These are phyloP conservation scores for Podospora pseudoanserina DNA, from an alignment of 495 filamentous ascomycete species.

Conservation along the genomic window DNA sequence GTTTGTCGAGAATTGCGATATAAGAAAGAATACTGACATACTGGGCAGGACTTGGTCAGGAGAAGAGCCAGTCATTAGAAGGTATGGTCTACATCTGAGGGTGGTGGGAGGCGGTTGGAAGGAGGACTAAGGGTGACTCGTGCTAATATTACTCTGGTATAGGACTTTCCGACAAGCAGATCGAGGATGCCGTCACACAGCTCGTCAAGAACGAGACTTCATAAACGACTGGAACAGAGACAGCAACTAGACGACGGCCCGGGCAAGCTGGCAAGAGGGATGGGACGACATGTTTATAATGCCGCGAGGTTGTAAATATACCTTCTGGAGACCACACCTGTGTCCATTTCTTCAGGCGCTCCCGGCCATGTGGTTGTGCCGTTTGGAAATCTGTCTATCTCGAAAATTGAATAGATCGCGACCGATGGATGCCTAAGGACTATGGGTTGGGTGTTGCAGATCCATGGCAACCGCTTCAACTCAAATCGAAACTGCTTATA, in stretches of 20 bases:
- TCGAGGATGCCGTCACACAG: conserved; percentile 80
- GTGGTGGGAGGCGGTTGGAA: conserved; percentile 62
- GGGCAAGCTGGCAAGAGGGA: not conserved
- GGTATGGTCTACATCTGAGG: conserved; percentile 45
- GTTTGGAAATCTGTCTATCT: not conserved
- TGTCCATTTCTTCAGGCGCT: not conserved
- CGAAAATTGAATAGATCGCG: not conserved
- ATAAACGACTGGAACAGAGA: not conserved
- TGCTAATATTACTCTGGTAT: conserved; percentile 13
- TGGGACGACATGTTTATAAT: conserved; percentile 10
- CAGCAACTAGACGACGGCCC: not conserved
- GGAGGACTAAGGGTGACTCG: not conserved
- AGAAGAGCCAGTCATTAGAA: conserved; percentile 77
- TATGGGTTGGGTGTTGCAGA: not conserved
- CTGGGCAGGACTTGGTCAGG: conserved; percentile 73
- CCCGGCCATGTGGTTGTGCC: not conserved
- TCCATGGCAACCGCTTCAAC: no score
- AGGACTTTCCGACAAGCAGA: conserved; percentile 88
- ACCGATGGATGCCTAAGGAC: not conserved
- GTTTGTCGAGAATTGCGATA: not conserved
- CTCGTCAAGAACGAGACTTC: conserved; percentile 58
- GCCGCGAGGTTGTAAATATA: conserved; percentile 16
- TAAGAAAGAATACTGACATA: not conserved
- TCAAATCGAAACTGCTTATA: no score
- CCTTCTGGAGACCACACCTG: not conserved